These are phyloP conservation scores for Zopfochytrium polystomum DNA, from an alignment of 371 early-diverging fungal genomes.

Conservation along the genomic window DNA sequence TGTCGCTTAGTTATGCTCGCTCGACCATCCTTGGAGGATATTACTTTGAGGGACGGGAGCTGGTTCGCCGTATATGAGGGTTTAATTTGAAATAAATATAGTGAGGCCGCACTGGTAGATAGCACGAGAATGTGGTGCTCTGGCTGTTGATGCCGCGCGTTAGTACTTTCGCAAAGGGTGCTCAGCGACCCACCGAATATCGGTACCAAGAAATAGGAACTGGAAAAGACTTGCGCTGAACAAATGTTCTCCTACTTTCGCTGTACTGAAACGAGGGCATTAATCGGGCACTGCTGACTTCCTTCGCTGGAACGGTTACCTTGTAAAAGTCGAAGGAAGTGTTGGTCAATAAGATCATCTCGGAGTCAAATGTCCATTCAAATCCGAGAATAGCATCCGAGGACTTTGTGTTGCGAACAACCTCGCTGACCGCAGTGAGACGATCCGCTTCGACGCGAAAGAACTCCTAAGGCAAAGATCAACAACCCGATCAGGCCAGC, in stretches of 20 bases:
- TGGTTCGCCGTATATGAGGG: constrained; percentile 1
- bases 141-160: constrained; percentile 1
- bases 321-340: constrained; percentile 34
- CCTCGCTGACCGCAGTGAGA: constrained; percentile 10
- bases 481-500: neutral
- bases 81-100: constrained; percentile 15
- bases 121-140: constrained; percentile 9
- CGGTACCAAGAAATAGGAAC: constrained; percentile 9
- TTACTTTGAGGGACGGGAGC: constrained; percentile 3
- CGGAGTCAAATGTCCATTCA: constrained; percentile 39
- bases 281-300: neutral
- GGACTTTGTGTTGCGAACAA: constrained; percentile 23
- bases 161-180: too few species aligned
- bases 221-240: constrained; percentile 15
- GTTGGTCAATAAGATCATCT: constrained; percentile 30
- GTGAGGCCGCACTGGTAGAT: neutral
- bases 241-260: constrained; percentile 19
- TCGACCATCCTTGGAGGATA: too few species aligned
- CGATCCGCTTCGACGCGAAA: neutral
- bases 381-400: constrained; percentile 45
- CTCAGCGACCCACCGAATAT: constrained; percentile 11
- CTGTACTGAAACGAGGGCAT: constrained; percentile 11
- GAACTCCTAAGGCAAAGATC: neutral
- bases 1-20: too few species aligned
- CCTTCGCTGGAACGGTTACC: constrained; percentile 14